Percentiles rank a stretch among this genome's conserved stretches.
These are phyloP conservation scores for Plantago major DNA, from an alignment of 257 asterid species.

Conservation along the genomic window DNA sequence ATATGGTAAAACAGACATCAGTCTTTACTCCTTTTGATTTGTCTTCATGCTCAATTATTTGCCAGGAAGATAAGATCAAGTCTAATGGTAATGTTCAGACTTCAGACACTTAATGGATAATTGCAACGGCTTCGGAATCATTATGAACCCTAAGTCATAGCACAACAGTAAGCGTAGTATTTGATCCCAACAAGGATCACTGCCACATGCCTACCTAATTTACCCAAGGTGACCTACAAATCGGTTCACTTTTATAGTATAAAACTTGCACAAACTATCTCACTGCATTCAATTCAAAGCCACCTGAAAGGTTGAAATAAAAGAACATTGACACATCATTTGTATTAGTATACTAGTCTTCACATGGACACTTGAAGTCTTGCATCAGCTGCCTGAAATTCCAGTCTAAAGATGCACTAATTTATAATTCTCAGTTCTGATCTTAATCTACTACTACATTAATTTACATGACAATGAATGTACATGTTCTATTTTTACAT, in stretches of 20 bases:
- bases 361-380: background rate
- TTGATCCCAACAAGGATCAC: conserved; percentile 1
- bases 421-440: background rate
- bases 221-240: background rate
- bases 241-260: background rate
- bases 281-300: conserved; percentile 4
- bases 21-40: too few species aligned
- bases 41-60: background rate
- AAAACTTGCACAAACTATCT: background rate
- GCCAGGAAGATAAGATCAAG: background rate
- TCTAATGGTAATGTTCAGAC: too few species aligned
- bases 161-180: background rate
- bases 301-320: background rate
- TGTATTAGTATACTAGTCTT: background rate
- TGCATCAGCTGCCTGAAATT: background rate
- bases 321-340: background rate
- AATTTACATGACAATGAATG: background rate
- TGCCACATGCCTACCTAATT: background rate
- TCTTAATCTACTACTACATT: background rate
- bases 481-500: background rate
- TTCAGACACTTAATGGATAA: too few species aligned
- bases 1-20: background rate
- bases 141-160: too few species aligned
- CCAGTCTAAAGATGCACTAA: too few species aligned
- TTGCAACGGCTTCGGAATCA: too few species aligned